Conservation (phyloP, 345 rosid genomes). For the Lagerstroemia speciosa region DNA sequence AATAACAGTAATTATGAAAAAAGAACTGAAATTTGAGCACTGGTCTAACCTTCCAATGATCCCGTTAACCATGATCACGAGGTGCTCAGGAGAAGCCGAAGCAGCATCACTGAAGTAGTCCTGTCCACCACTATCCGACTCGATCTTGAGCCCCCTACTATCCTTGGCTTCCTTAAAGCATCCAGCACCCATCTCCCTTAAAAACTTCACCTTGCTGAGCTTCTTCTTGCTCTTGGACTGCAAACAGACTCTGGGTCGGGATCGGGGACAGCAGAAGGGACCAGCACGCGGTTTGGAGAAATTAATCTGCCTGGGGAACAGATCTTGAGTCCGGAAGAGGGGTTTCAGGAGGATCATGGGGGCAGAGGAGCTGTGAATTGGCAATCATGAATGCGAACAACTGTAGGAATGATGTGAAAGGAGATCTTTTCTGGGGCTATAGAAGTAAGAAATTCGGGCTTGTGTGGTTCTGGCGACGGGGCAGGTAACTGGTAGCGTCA, state of each 20-base stretch:
- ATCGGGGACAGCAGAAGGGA: background rate
- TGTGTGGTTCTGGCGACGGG: background rate
- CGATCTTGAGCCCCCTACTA: conserved; percentile 29
- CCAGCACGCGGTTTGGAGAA: background rate
- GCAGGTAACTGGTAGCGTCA: background rate
- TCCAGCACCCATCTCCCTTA: conserved; percentile 28
- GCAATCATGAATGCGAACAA: background rate
- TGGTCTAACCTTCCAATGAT: conserved; percentile 55
- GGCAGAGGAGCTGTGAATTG: background rate
- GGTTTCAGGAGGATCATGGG: conserved; percentile 3
- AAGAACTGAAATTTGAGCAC: background rate
- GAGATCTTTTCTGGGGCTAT: background rate
- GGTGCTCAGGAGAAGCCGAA: conserved; percentile 46
- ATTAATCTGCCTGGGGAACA: background rate
- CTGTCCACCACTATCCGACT: conserved; percentile 59
- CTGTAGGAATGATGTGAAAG: background rate
- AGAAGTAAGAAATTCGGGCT: background rate
- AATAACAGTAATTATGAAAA: background rate
- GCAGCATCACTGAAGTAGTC: conserved; percentile 38
- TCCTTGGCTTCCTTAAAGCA: conserved; percentile 35
- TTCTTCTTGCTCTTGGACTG: conserved; percentile 13
- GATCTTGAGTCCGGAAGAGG: background rate
- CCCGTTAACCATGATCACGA: conserved; percentile 84
- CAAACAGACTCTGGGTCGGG: conserved; percentile 11
- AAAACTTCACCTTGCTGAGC: conserved; percentile 29